These are phyloP conservation scores for Brettanomyces anomalus DNA, from an alignment of 805 yeast species.

Conservation along the genomic window DNA sequence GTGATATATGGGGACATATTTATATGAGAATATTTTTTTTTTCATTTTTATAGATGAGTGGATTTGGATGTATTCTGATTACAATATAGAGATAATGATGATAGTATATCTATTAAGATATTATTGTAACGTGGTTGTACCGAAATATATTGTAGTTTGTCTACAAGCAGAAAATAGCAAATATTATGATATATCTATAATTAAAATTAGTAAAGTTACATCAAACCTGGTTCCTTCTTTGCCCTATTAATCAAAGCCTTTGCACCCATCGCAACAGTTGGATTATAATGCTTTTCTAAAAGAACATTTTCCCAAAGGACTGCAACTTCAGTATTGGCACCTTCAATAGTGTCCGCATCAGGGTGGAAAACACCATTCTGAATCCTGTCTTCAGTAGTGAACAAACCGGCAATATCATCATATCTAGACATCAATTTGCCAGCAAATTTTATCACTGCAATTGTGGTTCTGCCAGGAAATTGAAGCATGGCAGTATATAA, in stretches of 20 bases:
- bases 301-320: constrained; percentile 83
- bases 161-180: too few relatives aligned
- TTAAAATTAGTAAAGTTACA: too few relatives aligned
- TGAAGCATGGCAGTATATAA: constrained; percentile 58
- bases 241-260: constrained; percentile 30
- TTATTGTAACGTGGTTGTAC: too few relatives aligned
- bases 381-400: constrained; percentile 82
- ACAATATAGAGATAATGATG: too few relatives aligned
- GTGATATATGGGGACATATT: neutral
- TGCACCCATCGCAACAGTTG: constrained; percentile 65
- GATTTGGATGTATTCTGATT: too few relatives aligned
- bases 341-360: constrained; percentile 57
- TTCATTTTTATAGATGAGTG: too few relatives aligned
- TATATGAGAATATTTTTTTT: neutral
- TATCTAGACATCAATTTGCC: constrained; percentile 67
- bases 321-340: constrained; percentile 81
- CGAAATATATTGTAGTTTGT: too few relatives aligned
- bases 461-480: constrained; percentile 79
- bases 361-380: constrained; percentile 69
- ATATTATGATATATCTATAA: too few relatives aligned
- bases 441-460: constrained; percentile 69
- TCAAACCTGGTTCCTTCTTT: too few relatives aligned
- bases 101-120: too few relatives aligned
- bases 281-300: constrained; percentile 75
- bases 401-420: constrained; percentile 65